Conservation (phyloP, 106 monocot species). For the Phalaenopsis aphrodite region DNA sequence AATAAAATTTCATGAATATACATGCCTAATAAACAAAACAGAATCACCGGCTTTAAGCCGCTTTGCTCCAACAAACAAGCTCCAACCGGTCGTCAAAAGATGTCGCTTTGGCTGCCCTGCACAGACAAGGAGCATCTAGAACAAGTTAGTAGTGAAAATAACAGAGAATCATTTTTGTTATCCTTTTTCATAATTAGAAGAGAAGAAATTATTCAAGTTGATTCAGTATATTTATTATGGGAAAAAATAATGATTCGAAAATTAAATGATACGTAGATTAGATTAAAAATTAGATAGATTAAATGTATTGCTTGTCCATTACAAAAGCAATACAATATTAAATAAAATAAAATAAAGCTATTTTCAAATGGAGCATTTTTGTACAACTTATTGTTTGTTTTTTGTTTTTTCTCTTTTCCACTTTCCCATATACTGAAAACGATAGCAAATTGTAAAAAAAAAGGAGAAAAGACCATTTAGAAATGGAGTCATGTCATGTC, state of each 20-base stretch:
- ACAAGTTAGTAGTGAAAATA: neutral
- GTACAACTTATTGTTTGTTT: neutral
- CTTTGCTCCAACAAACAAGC: constrained; percentile 88
- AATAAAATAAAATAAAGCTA: neutral
- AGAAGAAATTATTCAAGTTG: neutral
- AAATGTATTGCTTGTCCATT: neutral
- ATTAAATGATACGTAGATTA: neutral
- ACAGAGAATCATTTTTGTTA: neutral
- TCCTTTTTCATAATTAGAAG: neutral
- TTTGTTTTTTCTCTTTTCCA: neutral
- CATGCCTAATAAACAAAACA: constrained; percentile 84
- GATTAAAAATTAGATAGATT: neutral
- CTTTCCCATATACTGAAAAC: neutral
- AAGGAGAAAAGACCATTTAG: neutral
- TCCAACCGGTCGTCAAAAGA: constrained; percentile 96
- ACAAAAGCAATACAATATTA: neutral
- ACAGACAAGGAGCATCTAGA: constrained; percentile 15
- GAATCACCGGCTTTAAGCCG: constrained; percentile 92
- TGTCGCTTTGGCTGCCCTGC: constrained; percentile 94
- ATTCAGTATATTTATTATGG: neutral
- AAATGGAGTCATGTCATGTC: neutral
- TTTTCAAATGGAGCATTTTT: neutral
- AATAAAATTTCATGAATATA: neutral
- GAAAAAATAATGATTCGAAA: neutral
- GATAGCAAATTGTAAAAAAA: neutral